Percentiles rank a stretch among this genome's conserved stretches.
phyloP scores from a whole-genome alignment of 2,329 filamentous ascomycete genomes.

The Bimuria novae-zelandiae region DNA sequence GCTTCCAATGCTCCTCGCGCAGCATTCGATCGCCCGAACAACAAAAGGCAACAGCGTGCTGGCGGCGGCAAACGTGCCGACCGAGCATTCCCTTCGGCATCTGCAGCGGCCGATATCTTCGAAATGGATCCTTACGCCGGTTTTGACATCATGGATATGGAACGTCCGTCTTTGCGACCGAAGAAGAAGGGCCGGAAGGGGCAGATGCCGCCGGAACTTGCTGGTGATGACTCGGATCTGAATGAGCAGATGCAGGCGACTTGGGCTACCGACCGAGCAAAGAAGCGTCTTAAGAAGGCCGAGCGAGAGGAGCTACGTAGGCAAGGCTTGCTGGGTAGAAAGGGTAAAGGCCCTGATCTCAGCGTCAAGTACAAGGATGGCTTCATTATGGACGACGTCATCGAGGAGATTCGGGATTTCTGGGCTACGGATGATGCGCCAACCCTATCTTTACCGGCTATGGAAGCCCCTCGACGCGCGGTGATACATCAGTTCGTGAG shows the following conservation, averaged over 20 bases:
- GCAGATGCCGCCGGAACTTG: conserved; percentile 52
- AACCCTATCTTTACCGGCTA: conserved; percentile 77
- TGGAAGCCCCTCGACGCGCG: conserved; percentile 78
- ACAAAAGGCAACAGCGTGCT: conserved; percentile 24
- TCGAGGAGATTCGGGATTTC: conserved; percentile 73
- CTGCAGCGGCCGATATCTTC: conserved; percentile 61
- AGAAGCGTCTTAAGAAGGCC: conserved; percentile 53
- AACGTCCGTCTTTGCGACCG: conserved; percentile 68
- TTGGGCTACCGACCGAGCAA: conserved; percentile 52
- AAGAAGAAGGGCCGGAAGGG: conserved; percentile 67
- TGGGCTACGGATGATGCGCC: conserved; percentile 65
- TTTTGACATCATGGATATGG: conserved; percentile 85
- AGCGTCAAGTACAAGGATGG: conserved; percentile 73
- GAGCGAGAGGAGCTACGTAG: conserved; percentile 53
- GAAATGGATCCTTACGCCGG: conserved; percentile 67
- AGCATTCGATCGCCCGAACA: conserved; percentile 31
- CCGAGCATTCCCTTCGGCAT: conserved; percentile 57
- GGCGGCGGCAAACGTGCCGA: conserved; percentile 23
- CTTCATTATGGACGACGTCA: conserved; percentile 72
- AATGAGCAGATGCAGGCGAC: conserved; percentile 45
- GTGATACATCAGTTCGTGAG: conserved; percentile 78
- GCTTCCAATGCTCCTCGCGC: conserved; percentile 13
- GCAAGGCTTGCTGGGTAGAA: conserved; percentile 51
- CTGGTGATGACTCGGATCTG: conserved; percentile 49
- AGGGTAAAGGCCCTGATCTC: conserved; percentile 54